Evolutionary conservation across 2,329 filamentous ascomycete species (phyloP).

Genomic region (Fusarium sp.): DNA sequence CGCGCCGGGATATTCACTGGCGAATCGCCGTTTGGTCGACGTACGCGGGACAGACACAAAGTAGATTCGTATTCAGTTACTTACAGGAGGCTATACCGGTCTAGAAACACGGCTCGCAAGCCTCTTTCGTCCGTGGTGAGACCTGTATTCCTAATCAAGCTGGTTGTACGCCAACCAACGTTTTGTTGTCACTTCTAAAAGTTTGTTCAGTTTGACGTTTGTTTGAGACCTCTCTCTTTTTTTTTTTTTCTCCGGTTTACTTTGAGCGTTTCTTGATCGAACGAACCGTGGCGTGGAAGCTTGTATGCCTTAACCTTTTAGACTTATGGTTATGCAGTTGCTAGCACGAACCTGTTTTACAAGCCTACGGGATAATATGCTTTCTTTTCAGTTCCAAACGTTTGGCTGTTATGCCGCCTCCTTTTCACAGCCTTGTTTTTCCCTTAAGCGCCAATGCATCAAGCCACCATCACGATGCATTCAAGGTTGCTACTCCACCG

Average conservation of each 20-base stretch:
- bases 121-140: background rate
- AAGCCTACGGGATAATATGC: background rate
- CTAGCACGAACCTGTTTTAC: background rate
- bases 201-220: background rate
- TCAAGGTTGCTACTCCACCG: background rate
- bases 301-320: background rate
- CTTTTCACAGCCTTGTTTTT: background rate
- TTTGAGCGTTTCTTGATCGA: background rate
- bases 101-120: background rate
- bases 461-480: background rate
- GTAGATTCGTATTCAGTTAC: background rate
- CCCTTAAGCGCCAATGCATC: background rate
- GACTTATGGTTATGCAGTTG: background rate
- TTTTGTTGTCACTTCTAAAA: background rate
- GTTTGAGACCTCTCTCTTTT: background rate
- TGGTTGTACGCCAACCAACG: background rate
- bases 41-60: background rate
- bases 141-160: background rate
- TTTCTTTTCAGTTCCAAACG: background rate
- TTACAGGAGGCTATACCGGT: background rate
- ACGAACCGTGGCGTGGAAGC: background rate
- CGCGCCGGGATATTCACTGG: constrained; percentile 5
- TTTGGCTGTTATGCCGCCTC: background rate
- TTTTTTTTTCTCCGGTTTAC: background rate
- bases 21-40: background rate